Conservation (phyloP, 2,329 filamentous ascomycete species). For the Fusarium napiforme region DNA sequence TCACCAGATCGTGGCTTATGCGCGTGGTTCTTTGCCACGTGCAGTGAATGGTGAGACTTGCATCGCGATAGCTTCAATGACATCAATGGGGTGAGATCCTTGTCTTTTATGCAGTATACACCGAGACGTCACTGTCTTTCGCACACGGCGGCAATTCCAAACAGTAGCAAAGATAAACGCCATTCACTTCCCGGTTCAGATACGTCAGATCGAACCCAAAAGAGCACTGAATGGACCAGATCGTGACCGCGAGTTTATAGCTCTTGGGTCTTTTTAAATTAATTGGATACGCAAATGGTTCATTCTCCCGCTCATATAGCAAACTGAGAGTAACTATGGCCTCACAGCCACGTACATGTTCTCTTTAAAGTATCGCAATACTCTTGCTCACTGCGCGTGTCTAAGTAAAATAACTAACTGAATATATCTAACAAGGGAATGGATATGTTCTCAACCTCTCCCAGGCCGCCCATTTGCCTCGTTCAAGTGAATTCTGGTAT, state of each 20-base stretch:
- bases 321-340: too few species aligned
- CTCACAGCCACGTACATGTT: too few species aligned
- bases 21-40: background rate
- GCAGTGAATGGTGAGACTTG: background rate
- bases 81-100: fast-evolving
- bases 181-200: background rate
- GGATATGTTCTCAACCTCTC: too few species aligned
- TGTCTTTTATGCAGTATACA: fast-evolving
- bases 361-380: too few species aligned
- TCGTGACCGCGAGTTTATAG: background rate
- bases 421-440: too few species aligned
- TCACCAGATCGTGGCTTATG: fast-evolving
- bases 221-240: background rate
- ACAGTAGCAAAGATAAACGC: fast-evolving
- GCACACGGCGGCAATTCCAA: fast-evolving
- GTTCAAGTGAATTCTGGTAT: too few species aligned
- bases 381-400: too few species aligned
- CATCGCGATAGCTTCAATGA: background rate
- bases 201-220: fast-evolving
- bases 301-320: too few species aligned
- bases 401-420: too few species aligned
- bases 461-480: fast-evolving
- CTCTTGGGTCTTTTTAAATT: too few species aligned
- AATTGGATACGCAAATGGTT: too few species aligned
- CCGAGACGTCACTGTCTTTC: background rate